Percentiles rank a stretch among this genome's conserved stretches.
Conservation (phyloP, 2,329 filamentous ascomycete genomes). For the Torrubiellomyces zombiae region DNA sequence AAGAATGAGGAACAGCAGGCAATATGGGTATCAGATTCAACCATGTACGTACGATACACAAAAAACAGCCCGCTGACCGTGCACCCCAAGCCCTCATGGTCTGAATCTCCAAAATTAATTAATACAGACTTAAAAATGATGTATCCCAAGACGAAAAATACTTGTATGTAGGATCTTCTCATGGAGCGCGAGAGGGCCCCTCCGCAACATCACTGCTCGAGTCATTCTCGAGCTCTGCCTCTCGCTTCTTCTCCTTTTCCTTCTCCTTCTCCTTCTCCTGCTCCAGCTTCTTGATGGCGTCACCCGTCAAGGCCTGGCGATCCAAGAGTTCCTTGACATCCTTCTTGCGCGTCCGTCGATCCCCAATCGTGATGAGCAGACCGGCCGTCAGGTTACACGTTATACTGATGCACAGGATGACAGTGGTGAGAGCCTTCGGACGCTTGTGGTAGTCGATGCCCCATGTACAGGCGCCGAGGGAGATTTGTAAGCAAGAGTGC, state of each 20-base stretch:
- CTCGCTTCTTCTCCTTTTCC: constrained; percentile 1
- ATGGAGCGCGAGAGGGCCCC: no score
- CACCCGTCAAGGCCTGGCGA: constrained; percentile 55
- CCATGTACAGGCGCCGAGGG: constrained; percentile 65
- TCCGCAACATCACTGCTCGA: no score
- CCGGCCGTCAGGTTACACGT: constrained; percentile 63
- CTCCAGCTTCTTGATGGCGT: constrained; percentile 33
- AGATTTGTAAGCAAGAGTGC: constrained; percentile 66
- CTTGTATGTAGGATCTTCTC: not conserved
- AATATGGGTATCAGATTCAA: no score
- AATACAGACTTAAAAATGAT: no score
- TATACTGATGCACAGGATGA: constrained; percentile 67
- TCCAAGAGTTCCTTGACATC: constrained; percentile 65
- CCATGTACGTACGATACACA: no score
- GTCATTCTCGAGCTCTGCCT: not conserved
- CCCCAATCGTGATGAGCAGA: constrained; percentile 59
- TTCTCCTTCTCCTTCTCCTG: constrained; percentile 5
- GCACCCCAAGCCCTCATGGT: no score
- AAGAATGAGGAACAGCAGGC: no score
- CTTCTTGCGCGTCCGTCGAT: constrained; percentile 66
- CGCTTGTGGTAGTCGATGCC: constrained; percentile 55
- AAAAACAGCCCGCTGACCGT: no score
- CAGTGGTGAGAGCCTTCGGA: constrained; percentile 57
- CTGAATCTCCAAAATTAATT: no score
- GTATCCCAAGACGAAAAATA: no score